Conservation (phyloP, 148 eudicot species). For the Chenopodium quinoa region DNA sequence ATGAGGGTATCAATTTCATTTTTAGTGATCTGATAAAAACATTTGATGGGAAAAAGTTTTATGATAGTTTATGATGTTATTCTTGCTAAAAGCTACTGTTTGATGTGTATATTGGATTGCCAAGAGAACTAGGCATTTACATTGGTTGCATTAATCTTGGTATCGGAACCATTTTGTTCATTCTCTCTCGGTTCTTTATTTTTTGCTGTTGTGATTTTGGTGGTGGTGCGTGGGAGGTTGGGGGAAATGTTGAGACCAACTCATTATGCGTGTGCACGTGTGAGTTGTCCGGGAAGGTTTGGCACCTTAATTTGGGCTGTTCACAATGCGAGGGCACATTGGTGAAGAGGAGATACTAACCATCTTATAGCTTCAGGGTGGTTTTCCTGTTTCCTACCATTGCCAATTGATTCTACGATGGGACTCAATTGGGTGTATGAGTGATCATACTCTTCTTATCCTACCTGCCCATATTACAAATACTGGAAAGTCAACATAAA, state of each 20-base stretch:
- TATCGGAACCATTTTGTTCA: neutral
- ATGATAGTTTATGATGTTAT: neutral
- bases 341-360: neutral
- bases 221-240: neutral
- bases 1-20: neutral
- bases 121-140: neutral
- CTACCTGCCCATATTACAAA: neutral
- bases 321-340: no score
- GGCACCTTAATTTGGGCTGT: no score
- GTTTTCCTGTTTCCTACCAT: neutral
- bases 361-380: neutral
- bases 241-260: neutral
- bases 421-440: neutral
- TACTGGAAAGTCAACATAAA: neutral
- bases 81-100: neutral
- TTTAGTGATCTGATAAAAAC: no score
- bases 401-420: neutral
- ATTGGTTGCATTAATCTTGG: neutral
- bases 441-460: neutral
- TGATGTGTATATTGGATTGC: neutral
- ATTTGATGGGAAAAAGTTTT: neutral
- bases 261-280: neutral
- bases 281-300: neutral
- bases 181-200: neutral
- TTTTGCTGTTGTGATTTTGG: no score